phyloP scores from a whole-genome alignment of 2,329 filamentous ascomycete genomes.

The Sclerotinia nivalis region DNA sequence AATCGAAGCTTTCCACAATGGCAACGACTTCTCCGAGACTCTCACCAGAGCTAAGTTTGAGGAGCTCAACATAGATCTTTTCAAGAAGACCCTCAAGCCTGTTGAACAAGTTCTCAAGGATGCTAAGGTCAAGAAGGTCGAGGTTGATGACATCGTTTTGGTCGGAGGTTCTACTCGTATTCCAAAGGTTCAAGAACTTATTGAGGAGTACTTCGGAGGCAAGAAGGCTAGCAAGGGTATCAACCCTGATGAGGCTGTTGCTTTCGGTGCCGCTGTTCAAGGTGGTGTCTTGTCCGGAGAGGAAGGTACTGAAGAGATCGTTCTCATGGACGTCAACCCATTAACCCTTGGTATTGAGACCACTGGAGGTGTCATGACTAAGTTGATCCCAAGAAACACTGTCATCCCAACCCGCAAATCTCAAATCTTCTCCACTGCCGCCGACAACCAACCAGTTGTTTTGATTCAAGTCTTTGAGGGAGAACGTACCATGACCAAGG shows the following conservation, averaged over 20 bases:
- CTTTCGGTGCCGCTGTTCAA: constrained; percentile 95
- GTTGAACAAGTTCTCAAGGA: constrained; percentile 99
- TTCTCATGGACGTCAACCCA: constrained; percentile 97
- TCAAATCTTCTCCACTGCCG: constrained; percentile 95
- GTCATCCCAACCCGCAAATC: constrained; percentile 94
- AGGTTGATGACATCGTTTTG: constrained; percentile 94
- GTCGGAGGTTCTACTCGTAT: constrained; percentile 99
- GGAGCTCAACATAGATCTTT: constrained; percentile 97
- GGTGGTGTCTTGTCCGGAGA: constrained; percentile 93
- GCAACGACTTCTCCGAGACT: constrained; percentile 97
- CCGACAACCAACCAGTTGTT: constrained; percentile 94
- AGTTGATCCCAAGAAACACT: constrained; percentile 92
- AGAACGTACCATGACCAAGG: constrained; percentile 81
- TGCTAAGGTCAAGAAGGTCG: constrained; percentile 92
- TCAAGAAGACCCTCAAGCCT: constrained; percentile 99
- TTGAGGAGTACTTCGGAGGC: constrained; percentile 92
- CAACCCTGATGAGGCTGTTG: constrained; percentile 98
- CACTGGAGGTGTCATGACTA: constrained; percentile 96
- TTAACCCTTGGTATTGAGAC: constrained; percentile 97
- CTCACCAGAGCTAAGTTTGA: constrained; percentile 99
- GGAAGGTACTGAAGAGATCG: constrained; percentile 73
- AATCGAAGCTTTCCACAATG: constrained; percentile 95
- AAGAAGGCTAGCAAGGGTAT: constrained; percentile 99
- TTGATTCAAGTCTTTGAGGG: constrained; percentile 95
- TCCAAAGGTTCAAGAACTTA: constrained; percentile 90